Conservation (phyloP, 2,329 filamentous ascomycete species). For the Verticillium nonalfalfae region DNA sequence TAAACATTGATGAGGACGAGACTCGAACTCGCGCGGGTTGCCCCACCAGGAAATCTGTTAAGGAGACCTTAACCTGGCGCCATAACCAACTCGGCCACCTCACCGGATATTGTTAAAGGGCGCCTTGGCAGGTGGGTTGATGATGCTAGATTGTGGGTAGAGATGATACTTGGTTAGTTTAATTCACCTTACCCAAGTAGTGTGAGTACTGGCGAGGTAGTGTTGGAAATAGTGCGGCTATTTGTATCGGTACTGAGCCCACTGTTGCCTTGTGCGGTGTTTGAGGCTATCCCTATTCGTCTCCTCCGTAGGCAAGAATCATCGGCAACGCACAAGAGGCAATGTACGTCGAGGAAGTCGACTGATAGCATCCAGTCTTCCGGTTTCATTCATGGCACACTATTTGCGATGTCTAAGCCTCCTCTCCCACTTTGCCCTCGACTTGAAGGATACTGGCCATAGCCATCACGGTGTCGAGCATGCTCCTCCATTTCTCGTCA, state of each 20-base stretch:
- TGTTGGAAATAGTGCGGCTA: no score
- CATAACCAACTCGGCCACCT: not conserved
- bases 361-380: not conserved
- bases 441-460: not conserved
- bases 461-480: not conserved
- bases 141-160: not conserved
- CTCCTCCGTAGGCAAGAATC: no score
- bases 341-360: no score
- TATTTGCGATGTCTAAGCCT: not conserved
- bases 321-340: no score
- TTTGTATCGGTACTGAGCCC: no score
- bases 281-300: no score
- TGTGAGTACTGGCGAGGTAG: no score
- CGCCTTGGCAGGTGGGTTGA: not conserved
- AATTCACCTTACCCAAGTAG: not conserved
- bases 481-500: not conserved
- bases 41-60: not conserved
- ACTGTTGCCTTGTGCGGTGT: no score
- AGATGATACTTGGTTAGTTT: not conserved
- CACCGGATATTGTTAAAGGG: not conserved
- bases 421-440: not conserved
- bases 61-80: not conserved
- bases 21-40: not conserved
- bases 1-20: not conserved
- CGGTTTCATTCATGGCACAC: not conserved